Percentiles rank a stretch among this genome's conserved stretches.
Evolutionary conservation across 768 basidiomycete species (phyloP).

Genomic region (Chalciporus pseudorubinellus): DNA sequence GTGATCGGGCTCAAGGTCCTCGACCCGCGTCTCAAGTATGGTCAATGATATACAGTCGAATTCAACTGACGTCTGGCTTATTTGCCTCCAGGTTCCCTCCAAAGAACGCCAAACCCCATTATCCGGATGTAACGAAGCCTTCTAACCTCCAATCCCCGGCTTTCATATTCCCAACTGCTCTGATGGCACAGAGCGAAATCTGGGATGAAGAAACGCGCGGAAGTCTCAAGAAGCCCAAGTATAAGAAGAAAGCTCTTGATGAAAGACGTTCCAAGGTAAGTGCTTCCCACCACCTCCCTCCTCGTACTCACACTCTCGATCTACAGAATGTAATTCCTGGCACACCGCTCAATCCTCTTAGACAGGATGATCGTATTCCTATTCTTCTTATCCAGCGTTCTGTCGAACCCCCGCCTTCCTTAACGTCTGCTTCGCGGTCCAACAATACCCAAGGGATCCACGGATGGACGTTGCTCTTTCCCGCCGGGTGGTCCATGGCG

Average conservation of each 20-base stretch:
- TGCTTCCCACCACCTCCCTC: not conserved
- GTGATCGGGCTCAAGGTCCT: conserved; percentile 74
- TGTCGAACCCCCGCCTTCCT: conserved; percentile 38
- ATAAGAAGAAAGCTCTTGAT: conserved; percentile 84
- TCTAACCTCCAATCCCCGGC: conserved; percentile 30
- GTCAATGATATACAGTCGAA: not conserved
- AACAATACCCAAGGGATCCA: conserved; percentile 49
- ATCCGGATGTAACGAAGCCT: conserved; percentile 25
- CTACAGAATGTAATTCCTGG: conserved; percentile 76
- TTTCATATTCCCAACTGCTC: conserved; percentile 47
- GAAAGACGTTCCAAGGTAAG: conserved; percentile 70
- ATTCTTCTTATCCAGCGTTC: conserved; percentile 81
- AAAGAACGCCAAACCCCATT: conserved; percentile 56
- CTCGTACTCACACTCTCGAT: not conserved
- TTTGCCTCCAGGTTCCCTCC: conserved; percentile 72
- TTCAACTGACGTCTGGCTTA: not conserved
- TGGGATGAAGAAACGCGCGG: conserved; percentile 66
- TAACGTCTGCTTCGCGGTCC: conserved; percentile 16
- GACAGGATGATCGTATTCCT: conserved; percentile 82
- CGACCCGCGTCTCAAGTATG: conserved; percentile 85
- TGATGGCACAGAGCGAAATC: conserved; percentile 63
- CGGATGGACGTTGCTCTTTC: conserved; percentile 87
- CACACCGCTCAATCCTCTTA: conserved; percentile 57
- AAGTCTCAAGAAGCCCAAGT: conserved; percentile 57
- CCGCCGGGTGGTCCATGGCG: conserved; percentile 88